A percentile compares a stretch with the other conserved stretches of the same genome.
phyloP scores from a whole-genome alignment of 176 grass and related monocot species.

The Oryza meyeriana region DNA sequence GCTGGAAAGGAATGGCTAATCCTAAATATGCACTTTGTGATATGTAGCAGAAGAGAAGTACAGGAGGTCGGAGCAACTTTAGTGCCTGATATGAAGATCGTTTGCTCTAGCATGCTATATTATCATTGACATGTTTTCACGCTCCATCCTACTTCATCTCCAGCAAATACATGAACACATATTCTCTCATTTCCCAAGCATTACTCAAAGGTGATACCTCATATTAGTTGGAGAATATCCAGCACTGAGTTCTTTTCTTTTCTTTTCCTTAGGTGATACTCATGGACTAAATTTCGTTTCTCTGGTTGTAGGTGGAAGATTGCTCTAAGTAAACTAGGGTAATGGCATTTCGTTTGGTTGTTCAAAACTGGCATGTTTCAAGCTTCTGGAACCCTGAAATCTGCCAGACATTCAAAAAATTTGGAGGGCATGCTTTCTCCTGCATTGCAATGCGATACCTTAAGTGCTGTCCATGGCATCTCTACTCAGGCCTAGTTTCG shows the following conservation, averaged over 20 bases:
- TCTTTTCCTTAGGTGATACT: neutral
- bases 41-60: neutral
- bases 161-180: neutral
- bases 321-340: neutral
- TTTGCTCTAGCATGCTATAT: neutral
- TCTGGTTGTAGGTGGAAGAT: neutral
- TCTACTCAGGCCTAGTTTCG: neutral
- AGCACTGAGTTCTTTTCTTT: neutral
- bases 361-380: neutral
- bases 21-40: neutral
- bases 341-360: neutral
- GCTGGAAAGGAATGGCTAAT: neutral
- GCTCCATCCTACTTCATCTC: neutral
- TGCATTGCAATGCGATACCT: neutral
- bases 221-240: neutral
- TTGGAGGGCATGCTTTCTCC: neutral
- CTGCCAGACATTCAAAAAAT: neutral
- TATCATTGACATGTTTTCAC: neutral
- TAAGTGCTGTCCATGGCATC: neutral
- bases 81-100: neutral
- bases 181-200: neutral
- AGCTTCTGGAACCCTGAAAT: neutral
- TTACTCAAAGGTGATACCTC: neutral
- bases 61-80: neutral
- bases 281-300: neutral